These are phyloP conservation scores for Aspergillus bombycis DNA, from an alignment of 2,329 filamentous ascomycete species.

Conservation along the genomic window DNA sequence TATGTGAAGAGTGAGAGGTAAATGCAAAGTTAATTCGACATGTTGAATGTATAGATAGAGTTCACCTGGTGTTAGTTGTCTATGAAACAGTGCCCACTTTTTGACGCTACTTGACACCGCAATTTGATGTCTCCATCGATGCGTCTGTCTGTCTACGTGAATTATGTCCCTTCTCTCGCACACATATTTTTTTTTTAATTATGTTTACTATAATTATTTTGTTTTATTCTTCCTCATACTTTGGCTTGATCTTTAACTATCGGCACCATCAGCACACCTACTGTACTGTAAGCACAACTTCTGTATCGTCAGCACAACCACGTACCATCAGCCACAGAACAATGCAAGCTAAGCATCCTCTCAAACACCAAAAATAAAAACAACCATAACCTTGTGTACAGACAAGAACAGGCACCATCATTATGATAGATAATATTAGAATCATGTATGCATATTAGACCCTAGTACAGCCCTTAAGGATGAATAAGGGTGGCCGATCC, in stretches of 20 bases:
- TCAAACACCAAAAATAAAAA: not conserved
- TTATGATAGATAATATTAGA: conserved; percentile 3
- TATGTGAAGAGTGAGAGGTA: not conserved
- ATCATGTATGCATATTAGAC: not conserved
- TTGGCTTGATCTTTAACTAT: not conserved
- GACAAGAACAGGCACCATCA: conserved; percentile 1
- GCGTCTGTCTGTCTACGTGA: not conserved
- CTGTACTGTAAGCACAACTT: not conserved
- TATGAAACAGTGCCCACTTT: not conserved
- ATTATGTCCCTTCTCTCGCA: not conserved
- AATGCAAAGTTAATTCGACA: not conserved
- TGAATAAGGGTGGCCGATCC: conserved; percentile 10
- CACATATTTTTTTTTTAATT: not conserved
- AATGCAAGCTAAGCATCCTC: not conserved
- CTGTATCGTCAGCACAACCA: not conserved
- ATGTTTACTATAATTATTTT: not conserved
- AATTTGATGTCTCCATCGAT: conserved; percentile 1
- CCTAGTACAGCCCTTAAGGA: not conserved
- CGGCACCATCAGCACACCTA: not conserved
- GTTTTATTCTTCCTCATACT: not conserved
- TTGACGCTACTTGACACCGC: not conserved
- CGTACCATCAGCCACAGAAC: not conserved
- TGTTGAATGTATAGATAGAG: no score
- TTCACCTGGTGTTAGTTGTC: not conserved
- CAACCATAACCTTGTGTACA: not conserved